Evolutionary conservation across 2,329 filamentous ascomycete species (phyloP), one percentile per base, ranked within the genome.

Genomic region (Xylaria sp.): DNA sequence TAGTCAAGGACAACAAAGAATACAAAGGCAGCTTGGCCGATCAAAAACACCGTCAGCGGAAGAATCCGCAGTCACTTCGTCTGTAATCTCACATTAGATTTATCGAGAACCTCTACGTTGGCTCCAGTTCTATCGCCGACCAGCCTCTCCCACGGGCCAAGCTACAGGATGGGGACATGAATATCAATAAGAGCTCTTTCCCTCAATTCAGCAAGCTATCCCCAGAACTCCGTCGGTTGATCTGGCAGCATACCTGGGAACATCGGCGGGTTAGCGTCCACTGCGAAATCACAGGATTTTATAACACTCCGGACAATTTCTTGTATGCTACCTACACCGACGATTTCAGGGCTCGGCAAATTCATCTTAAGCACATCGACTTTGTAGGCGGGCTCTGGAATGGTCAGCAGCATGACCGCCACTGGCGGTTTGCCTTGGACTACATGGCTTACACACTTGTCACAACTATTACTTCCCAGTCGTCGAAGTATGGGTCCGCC

Each of bases 171-270:
- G 22, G 13, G 13, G 17, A 20, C 6, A 42, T 11, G 9, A 41
- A 6, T n/a, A 6, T 42, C 17, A 5, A 21, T 20, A n/a, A 21
- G 7, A 5, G 7, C 19, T 2, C 1, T 4, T 52, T 52, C 37
- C 54, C 48, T 2, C 50, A 51, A 34, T 61, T 61, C 45, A 13
- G n/a, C 21, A 38, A 34, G 26, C 29, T 61, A 7, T 50, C 56
- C 3, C n/a, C 51, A 1, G 56, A 59, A 45, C 7, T 61, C n/a
- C 56, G 59, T 8, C 37, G n/a, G 7, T 48, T 46, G 21, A 47
- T 61, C 24, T 59, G 59, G 59, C 50, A 50, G 3, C 40, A 52
- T 17, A 59, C 47, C 19, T 61, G 59, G 59, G 46, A 54, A 21
- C 19, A 50, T 19, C 44, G 56, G 5, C 19, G 22, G 4, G 52